phyloP scores from a whole-genome alignment of 1,284 basidiomycete genomes.

The Anthracocystis setariae region DNA sequence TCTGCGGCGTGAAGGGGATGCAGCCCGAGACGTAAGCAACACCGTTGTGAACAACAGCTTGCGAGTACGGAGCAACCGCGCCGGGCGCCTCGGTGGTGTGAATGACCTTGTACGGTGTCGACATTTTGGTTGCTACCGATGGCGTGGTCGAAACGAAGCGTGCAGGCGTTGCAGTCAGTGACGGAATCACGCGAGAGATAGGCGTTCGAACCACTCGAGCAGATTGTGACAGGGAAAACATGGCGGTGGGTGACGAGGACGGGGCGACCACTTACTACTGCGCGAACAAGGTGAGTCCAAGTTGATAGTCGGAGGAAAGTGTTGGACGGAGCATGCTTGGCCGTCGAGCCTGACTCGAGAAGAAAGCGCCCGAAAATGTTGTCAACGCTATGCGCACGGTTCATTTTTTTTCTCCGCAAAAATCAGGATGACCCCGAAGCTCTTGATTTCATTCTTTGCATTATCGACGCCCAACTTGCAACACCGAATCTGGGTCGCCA shows the following conservation, averaged over 20 bases:
- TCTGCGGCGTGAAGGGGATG: conserved; percentile 83
- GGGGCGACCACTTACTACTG: neutral
- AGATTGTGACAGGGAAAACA: neutral
- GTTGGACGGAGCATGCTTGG: neutral
- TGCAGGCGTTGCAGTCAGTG: neutral
- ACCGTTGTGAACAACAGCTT: conserved; percentile 81
- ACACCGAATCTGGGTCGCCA: too few relatives aligned
- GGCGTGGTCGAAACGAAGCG: conserved; percentile 8
- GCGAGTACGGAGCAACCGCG: conserved; percentile 69
- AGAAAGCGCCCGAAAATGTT: neutral
- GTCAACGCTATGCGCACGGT: conserved; percentile 3
- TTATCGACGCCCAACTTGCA: too few relatives aligned
- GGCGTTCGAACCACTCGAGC: neutral
- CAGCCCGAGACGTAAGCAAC: conserved; percentile 90
- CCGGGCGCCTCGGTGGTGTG: conserved; percentile 62
- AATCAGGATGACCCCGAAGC: neutral
- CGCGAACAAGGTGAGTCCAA: neutral
- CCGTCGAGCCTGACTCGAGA: conserved; percentile 9
- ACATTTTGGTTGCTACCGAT: conserved; percentile 16
- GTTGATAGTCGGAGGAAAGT: neutral
- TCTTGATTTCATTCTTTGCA: neutral
- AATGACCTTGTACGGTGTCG: conserved; percentile 61
- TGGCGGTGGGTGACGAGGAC: too few relatives aligned
- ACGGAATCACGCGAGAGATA: neutral
- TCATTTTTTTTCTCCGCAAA: neutral